Conservation (phyloP, 108 stramenopile species). For the Fragilaria radians region DNA sequence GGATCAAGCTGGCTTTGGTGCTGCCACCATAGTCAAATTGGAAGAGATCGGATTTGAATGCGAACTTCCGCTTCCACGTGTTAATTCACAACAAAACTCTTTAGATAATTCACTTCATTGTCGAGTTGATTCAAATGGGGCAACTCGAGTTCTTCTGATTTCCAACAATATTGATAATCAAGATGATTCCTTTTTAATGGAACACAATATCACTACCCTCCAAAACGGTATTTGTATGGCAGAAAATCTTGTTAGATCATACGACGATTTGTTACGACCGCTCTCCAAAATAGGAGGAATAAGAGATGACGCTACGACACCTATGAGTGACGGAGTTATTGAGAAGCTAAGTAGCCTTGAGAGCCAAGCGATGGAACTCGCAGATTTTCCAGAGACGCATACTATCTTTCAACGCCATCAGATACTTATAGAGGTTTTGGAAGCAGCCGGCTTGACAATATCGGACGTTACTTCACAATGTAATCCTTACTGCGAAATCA, state of each 20-base stretch:
- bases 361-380: slow-evolving; percentile 17
- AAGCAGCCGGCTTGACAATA: slow-evolving; percentile 65
- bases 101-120: slow-evolving; percentile 38
- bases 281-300: background rate
- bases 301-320: slow-evolving; percentile 4
- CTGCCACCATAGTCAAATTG: slow-evolving; percentile 53
- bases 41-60: slow-evolving; percentile 83
- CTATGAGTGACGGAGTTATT: background rate
- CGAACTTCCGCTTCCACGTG: slow-evolving; percentile 1
- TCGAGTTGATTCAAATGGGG: slow-evolving; percentile 73
- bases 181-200: slow-evolving; percentile 39
- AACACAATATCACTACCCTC: slow-evolving; percentile 40
- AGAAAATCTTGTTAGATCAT: background rate
- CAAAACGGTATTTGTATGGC: slow-evolving; percentile 4
- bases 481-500: slow-evolving; percentile 74
- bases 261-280: background rate
- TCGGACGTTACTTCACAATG: slow-evolving; percentile 55
- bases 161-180: slow-evolving; percentile 37
- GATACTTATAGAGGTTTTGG: slow-evolving; percentile 74
- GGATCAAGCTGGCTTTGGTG: slow-evolving; percentile 66
- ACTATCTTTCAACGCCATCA: slow-evolving; percentile 56
- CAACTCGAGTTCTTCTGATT: slow-evolving; percentile 68
- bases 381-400: slow-evolving; percentile 40
- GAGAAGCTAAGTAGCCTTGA: background rate
- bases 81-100: background rate